Evolutionary conservation across 768 basidiomycete species (phyloP), one percentile per base, ranked within the genome.

Genomic region (Phylloporus arenicola): DNA sequence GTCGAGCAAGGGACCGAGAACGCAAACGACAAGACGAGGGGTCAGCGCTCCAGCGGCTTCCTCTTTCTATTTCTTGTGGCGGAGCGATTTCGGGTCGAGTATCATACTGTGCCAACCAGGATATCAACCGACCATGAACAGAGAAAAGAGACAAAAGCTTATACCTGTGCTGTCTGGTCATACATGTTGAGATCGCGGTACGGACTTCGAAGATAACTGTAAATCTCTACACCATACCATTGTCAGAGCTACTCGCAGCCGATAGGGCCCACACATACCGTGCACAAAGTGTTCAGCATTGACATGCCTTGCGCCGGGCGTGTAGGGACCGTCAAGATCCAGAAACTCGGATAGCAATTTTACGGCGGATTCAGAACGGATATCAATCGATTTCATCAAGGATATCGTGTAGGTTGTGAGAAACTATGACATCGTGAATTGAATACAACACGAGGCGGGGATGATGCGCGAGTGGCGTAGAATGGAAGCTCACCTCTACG

Each of bases 261-360:
- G 0, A 17, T 5, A 55, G 43, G 48, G 20, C 29, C 42, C 37
- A 29, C n/a, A 68, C 78, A 57, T 58, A 90, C 91, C 92, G 69
- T 97, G 93, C 8, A 86, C 89, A 70, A 96, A 94, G 67, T 96
- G 93, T 63, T 97, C 93, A 11, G 93, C 88, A 57, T 90, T 88
- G 22, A 74, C 68, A 51, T 79, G 75, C 48, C 83, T 75, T 22
- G 73, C 71, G 8, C 83, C 84, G 42, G 79, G 76, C 19, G 64
- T 63, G 52, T 83, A 82, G 2, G 78, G 75, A 3, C 70, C 68
- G 55, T 85, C 86, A 65, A 89, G 76, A 62, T 97, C 93, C 42
- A 97, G 75, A 69, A 93, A 94, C 58, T 95, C 93, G 13, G 91
- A 77, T 8, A 97, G 74, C 14, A 89, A 67, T 59, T 85, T 88